phyloP scores from a whole-genome alignment of 2,329 filamentous ascomycete genomes.

The Botrytis fragariae region DNA sequence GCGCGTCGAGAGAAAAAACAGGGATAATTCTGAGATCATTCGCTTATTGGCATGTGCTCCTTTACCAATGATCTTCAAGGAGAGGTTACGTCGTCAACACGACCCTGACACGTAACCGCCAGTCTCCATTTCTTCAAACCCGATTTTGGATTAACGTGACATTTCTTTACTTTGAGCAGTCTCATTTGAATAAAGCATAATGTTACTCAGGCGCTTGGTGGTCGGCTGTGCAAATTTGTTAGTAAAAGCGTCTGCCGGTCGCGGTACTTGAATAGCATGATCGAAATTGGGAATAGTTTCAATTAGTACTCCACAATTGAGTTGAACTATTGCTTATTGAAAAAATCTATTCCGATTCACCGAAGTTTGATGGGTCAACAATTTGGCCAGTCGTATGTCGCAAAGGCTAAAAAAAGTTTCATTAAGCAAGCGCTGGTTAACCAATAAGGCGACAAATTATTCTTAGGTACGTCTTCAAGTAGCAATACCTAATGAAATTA shows the following conservation, averaged over 20 bases:
- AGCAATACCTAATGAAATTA: not conserved
- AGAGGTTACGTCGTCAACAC: slow-evolving; percentile 29
- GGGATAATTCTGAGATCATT: slow-evolving; percentile 15
- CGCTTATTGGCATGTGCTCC: slow-evolving; percentile 29
- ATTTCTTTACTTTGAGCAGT: slow-evolving; percentile 3
- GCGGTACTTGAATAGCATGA: slow-evolving; percentile 24
- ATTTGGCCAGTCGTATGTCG: slow-evolving; percentile 3
- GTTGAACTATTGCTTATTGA: slow-evolving; percentile 1
- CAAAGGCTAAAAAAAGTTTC: slow-evolving; percentile 23
- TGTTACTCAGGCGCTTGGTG: slow-evolving; percentile 27
- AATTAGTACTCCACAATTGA: slow-evolving; percentile 7
- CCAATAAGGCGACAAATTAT: slow-evolving; percentile 19
- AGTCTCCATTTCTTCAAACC: slow-evolving; percentile 13
- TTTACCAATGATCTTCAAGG: slow-evolving; percentile 26
- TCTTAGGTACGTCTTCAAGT: slow-evolving; percentile 2
- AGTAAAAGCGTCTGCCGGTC: slow-evolving; percentile 24
- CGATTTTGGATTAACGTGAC: not conserved
- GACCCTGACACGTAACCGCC: slow-evolving; percentile 36
- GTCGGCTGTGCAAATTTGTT: slow-evolving; percentile 32
- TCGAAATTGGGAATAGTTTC: not conserved
- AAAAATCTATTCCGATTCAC: not conserved
- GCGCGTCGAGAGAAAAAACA: slow-evolving; percentile 29
- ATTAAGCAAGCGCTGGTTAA: slow-evolving; percentile 28
- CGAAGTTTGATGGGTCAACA: not conserved
- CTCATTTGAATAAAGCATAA: slow-evolving; percentile 4